Evolutionary conservation across 73 alveolate species (phyloP), one percentile per base, ranked within the genome.

Genomic region (Paramecium caudatum): DNA sequence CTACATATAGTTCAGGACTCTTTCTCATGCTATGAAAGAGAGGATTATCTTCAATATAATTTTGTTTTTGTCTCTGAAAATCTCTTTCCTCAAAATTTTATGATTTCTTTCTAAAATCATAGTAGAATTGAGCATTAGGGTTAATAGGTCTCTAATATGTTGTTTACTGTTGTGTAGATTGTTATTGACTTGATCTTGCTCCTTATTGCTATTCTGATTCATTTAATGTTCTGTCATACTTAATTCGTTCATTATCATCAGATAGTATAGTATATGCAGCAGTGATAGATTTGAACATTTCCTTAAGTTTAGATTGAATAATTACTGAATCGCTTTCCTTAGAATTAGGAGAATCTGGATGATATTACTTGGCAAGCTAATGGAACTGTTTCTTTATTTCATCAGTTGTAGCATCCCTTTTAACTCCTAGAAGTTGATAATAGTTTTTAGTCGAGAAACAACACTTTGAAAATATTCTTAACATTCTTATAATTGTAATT

Each of bases 281-380:
- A 8, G 32, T 37, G 0, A 74, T 74, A 41, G 62, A 16, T 74
- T 74, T 74, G 32, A 74, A 74, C 21, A 74, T 21, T 43, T 74
- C 84, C 84, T 68, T 19, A 10, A 5, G 34, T 68, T n/a, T 33
- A 68, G 0, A n/a, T 68, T 68, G 3, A 34, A n/a, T 1, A 25
- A 1, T 13, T 68, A 68, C 88, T 45, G 36, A 13, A n/a, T 74
- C 68, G 21, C 68, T 74, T 30, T 45, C 68, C 21, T 37, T 41
- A 1, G 88, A 32, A 74, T 74, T 45, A 9, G 69, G 68, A 37
- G 69, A 37, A 45, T 74, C 88, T 10, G 88, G 88, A 74, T 74
- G 88, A 12, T 74, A 47, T 13, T 21, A 0, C 32, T 74, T 74
- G 21, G 88, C 88, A 13, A 74, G 21, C 13, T 36, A 10, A 13